A percentile compares a stretch with the other conserved stretches of the same genome.
These are phyloP conservation scores for Alternaria consortialis DNA, from an alignment of 2,329 filamentous ascomycete genomes.

Conservation along the genomic window DNA sequence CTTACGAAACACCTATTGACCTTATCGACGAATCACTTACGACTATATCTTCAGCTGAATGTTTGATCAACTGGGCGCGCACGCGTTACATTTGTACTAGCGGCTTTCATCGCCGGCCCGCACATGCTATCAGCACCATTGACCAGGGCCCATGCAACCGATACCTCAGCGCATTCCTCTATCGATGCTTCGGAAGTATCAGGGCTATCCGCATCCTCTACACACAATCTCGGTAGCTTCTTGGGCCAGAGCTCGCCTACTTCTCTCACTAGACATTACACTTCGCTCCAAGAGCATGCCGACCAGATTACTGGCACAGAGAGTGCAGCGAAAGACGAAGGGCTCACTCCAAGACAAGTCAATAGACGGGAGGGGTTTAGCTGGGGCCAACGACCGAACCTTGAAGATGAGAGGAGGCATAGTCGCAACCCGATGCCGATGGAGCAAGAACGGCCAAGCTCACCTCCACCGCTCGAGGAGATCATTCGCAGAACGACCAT, in stretches of 20 bases:
- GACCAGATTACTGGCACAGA: constrained; percentile 16
- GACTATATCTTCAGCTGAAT: constrained; percentile 14
- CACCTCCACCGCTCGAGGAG: constrained; percentile 35
- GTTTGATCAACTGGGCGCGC: constrained; percentile 19
- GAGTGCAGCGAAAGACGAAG: constrained; percentile 8
- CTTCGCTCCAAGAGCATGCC: constrained; percentile 41
- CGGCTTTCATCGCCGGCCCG: constrained; percentile 15
- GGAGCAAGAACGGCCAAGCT: constrained; percentile 10
- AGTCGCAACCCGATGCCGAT: constrained; percentile 26
- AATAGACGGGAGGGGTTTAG: constrained; percentile 40
- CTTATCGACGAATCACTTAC: neutral
- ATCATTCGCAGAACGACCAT: constrained; percentile 25
- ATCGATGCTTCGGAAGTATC: constrained; percentile 5
- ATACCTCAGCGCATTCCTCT: constrained; percentile 13
- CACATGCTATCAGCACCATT: constrained; percentile 26
- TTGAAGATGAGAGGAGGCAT: constrained; percentile 15
- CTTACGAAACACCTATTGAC: constrained; percentile 11
- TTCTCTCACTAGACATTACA: constrained; percentile 27
- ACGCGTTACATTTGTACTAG: constrained; percentile 14
- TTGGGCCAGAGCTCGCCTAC: constrained; percentile 9
- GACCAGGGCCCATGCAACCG: constrained; percentile 11
- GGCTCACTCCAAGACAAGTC: constrained; percentile 25
- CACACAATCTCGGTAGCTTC: constrained; percentile 3
- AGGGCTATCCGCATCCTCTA: constrained; percentile 10
- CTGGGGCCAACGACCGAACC: constrained; percentile 23